Base-by-base conservation (phyloP, 148 eudicot genomes). In the Camellia sinensis region DNA sequence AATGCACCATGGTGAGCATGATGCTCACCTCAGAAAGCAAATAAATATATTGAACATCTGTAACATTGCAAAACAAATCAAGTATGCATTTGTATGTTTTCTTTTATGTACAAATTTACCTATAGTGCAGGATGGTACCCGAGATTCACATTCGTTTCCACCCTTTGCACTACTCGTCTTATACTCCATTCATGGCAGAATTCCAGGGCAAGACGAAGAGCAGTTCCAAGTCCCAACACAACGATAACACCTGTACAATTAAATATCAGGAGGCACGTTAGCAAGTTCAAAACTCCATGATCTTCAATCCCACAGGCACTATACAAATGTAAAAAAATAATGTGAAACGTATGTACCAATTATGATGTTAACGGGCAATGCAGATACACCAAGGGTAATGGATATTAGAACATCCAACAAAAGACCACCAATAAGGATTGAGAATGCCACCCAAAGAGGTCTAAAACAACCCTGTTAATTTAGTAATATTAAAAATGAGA, bases 401-500 rank as follows among this genome's bases (percentile, higher is more conserved):
- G 86, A 84, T 48, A 84, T 79, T 5, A 81, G 72, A 67, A 81
- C 84, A 37, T 81, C 87, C 79, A 84, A 65, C 52, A 81, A 40
- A 41, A 84, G 82, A 67, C 84, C 87, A 64, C 82, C 84, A 22
- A 81, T 22, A 19, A 84, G 82, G 81, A 84, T 84, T 18, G 84
- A 81, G 80, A 81, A 81, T 43, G 87, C 87, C 75, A 84, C 80
- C 87, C 87, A 84, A 68, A 84, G 87, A 56, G 84, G 87, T 78
- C 73, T 81, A 73, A 84, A 68, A 65, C 87, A 81, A 61, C 80
- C 68, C 86, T 80, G 81, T 50, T 22, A 60, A 29, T 29, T 29
- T 29, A 29, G 37, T 29, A 29, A 68, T 41, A 68, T 10, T 5
- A 43, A 44, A 43, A 14, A 63, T 13, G 48, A 52, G 21, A 48